Percentiles rank a stretch among this genome's conserved stretches.
phyloP scores from a whole-genome alignment of 2,329 filamentous ascomycete genomes.

The Fusarium albosuccineum region DNA sequence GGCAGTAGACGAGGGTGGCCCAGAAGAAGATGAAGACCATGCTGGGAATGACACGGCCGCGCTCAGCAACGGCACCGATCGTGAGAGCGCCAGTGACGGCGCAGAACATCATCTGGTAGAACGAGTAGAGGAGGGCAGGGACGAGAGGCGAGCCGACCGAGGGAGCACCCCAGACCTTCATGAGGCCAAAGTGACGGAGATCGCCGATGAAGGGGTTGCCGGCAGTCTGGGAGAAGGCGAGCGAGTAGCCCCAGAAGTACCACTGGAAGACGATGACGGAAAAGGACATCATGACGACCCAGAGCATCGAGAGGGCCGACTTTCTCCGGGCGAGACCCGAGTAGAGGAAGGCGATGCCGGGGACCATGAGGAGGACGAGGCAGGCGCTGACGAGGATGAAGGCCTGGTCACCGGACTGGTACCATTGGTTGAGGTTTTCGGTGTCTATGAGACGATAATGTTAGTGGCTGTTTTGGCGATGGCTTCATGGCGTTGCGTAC shows the following conservation, averaged over 20 bases:
- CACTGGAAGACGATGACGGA: constrained; percentile 96
- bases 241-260: constrained; percentile 99
- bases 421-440: constrained; percentile 97
- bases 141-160: constrained; percentile 90
- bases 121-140: constrained; percentile 90
- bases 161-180: constrained; percentile 84
- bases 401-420: constrained; percentile 88
- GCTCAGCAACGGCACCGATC: constrained; percentile 92
- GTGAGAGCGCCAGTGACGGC: constrained; percentile 92
- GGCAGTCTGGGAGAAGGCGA: constrained; percentile 86
- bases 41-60: constrained; percentile 90
- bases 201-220: constrained; percentile 94
- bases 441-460: constrained; percentile 63
- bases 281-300: constrained; percentile 95
- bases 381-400: constrained; percentile 91
- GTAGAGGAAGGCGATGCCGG: constrained; percentile 97
- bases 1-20: constrained; percentile 98
- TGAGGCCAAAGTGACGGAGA: constrained; percentile 88
- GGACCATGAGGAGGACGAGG: constrained; percentile 97
- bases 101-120: constrained; percentile 99
- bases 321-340: constrained; percentile 97
- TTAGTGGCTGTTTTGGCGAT: constrained; percentile 8
- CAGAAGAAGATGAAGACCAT: constrained; percentile 98
- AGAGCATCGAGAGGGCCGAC: constrained; percentile 96
- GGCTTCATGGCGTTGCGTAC: constrained; percentile 62